A percentile compares a stretch with the other conserved stretches of the same genome.
These are phyloP conservation scores for Populus trichocarpa DNA, from an alignment of 441 rosid species.

Conservation along the genomic window DNA sequence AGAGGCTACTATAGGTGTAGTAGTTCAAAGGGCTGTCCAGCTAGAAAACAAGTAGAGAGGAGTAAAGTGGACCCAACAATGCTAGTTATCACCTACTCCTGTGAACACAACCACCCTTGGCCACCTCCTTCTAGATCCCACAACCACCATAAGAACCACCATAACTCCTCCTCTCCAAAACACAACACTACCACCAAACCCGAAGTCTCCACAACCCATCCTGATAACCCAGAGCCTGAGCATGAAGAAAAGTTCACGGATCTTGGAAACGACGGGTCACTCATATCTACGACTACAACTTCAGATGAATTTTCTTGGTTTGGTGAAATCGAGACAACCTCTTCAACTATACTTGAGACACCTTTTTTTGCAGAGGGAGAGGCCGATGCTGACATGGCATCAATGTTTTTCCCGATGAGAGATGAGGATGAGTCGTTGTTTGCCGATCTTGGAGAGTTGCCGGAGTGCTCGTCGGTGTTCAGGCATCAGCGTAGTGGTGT, in stretches of 20 bases:
- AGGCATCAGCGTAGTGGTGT: conserved; percentile 48
- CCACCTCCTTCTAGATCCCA: conserved; percentile 51
- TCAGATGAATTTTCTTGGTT: conserved; percentile 80
- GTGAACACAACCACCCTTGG: conserved; percentile 85
- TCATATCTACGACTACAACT: conserved; percentile 15
- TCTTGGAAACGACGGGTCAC: conserved; percentile 39
- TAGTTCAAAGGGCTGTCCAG: conserved; percentile 84
- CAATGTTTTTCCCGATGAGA: conserved; percentile 63
- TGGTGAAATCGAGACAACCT: conserved; percentile 68
- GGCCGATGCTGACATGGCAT: conserved; percentile 33
- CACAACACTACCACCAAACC: not conserved
- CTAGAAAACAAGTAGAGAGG: conserved; percentile 88
- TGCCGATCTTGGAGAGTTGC: conserved; percentile 95
- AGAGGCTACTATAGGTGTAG: conserved; percentile 31
- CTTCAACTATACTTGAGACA: conserved; percentile 64
- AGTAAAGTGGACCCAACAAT: conserved; percentile 74
- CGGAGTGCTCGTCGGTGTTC: conserved; percentile 86
- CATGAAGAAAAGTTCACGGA: conserved; percentile 45
- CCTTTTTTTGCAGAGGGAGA: conserved; percentile 45
- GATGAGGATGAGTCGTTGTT: conserved; percentile 92
- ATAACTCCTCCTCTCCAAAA: conserved; percentile 5
- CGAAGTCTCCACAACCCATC: conserved; percentile 14
- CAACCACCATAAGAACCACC: conserved; percentile 34
- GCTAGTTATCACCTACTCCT: conserved; percentile 81
- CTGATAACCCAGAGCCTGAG: conserved; percentile 25